Conservation (phyloP, 805 yeast species). For the Metschnikowia continentalis region DNA sequence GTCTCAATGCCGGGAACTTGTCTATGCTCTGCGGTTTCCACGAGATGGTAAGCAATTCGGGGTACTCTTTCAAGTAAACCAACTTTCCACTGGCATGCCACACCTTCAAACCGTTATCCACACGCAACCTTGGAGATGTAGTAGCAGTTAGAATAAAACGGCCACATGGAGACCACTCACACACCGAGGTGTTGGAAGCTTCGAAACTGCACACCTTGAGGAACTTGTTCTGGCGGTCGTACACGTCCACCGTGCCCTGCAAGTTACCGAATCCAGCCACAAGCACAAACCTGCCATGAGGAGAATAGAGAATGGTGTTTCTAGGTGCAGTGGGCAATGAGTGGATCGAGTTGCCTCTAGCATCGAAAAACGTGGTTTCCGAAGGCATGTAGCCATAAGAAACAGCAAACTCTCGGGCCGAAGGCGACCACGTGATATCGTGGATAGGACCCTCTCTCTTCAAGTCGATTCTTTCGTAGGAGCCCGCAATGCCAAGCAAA, state of each 20-base stretch:
- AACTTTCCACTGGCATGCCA: slow-evolving; percentile 91
- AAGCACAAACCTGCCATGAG: slow-evolving; percentile 85
- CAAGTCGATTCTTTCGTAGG: slow-evolving; percentile 82
- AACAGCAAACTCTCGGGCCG: slow-evolving; percentile 94
- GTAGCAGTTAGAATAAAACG: slow-evolving; percentile 91
- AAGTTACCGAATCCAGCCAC: slow-evolving; percentile 98
- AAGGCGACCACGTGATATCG: slow-evolving; percentile 96
- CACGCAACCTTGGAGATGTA: slow-evolving; percentile 93
- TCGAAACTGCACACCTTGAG: slow-evolving; percentile 74
- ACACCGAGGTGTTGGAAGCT: slow-evolving; percentile 93
- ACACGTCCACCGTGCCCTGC: slow-evolving; percentile 93
- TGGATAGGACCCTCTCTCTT: slow-evolving; percentile 96
- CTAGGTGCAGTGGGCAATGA: slow-evolving; percentile 82
- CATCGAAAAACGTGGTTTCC: slow-evolving; percentile 88
- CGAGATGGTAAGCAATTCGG: slow-evolving; percentile 72
- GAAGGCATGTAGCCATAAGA: slow-evolving; percentile 98
- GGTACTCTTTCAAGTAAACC: slow-evolving; percentile 71
- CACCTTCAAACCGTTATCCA: slow-evolving; percentile 88
- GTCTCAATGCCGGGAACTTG: slow-evolving; percentile 52
- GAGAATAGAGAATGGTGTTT: slow-evolving; percentile 87
- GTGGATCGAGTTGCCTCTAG: slow-evolving; percentile 84
- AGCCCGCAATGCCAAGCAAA: slow-evolving; percentile 85
- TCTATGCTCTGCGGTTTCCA: slow-evolving; percentile 73
- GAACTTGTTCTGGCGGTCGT: slow-evolving; percentile 87
- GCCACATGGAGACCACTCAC: slow-evolving; percentile 98